phyloP scores from a whole-genome alignment of 768 basidiomycete genomes.

The Lyophyllum shimeji region DNA sequence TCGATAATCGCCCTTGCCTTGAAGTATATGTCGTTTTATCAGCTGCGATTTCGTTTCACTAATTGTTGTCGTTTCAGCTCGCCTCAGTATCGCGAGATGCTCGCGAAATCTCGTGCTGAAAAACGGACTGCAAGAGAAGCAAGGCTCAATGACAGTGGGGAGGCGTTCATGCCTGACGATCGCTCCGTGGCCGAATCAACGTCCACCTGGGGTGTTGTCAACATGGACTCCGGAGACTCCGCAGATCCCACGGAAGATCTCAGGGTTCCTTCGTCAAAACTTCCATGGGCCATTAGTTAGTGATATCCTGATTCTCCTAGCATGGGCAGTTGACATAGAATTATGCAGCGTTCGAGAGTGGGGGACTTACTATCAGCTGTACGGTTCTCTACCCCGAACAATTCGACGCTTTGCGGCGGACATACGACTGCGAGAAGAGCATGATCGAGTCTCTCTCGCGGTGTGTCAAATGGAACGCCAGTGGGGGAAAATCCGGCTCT shows the following conservation, averaged over 20 bases:
- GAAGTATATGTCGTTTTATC: constrained; percentile 51
- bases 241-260: constrained; percentile 77
- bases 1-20: constrained; percentile 96
- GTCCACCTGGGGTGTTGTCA: constrained; percentile 92
- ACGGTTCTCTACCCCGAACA: constrained; percentile 95
- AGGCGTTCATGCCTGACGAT: constrained; percentile 94
- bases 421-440: constrained; percentile 91
- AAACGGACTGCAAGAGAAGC: constrained; percentile 66
- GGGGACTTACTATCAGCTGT: constrained; percentile 87
- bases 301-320: constrained; percentile 6
- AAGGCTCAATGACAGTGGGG: constrained; percentile 61
- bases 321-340: constrained; percentile 8
- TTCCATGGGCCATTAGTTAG: constrained; percentile 82
- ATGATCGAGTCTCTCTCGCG: constrained; percentile 92
- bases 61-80: constrained; percentile 47
- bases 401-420: constrained; percentile 90
- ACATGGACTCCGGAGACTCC: constrained; percentile 67
- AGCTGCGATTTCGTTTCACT: background rate
- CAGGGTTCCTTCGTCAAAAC: constrained; percentile 71
- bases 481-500: constrained; percentile 95
- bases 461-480: constrained; percentile 95
- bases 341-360: constrained; percentile 82
- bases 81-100: constrained; percentile 78
- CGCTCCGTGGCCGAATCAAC: constrained; percentile 76
- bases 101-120: constrained; percentile 74